Evolutionary conservation across 225 moss, liverwort and hornwort species (phyloP).

Genomic region (Physcomitrium patens): DNA sequence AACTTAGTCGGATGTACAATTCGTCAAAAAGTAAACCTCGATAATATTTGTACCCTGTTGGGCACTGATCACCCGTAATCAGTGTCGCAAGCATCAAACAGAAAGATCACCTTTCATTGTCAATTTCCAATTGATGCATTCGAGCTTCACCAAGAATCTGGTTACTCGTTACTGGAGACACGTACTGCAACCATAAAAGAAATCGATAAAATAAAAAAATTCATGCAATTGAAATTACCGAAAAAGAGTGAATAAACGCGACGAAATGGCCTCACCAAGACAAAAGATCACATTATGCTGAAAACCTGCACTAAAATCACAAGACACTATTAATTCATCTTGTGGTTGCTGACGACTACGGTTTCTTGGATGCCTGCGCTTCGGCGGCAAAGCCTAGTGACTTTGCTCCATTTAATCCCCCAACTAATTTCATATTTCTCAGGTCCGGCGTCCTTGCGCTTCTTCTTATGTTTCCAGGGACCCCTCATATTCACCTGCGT

Average conservation of each 20-base stretch:
- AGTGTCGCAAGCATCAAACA: neutral
- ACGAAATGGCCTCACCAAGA: neutral
- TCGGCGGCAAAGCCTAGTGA: constrained; percentile 61
- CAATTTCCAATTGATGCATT: constrained; percentile 87
- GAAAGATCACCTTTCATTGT: constrained; percentile 68
- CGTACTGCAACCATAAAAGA: constrained; percentile 58
- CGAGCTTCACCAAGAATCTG: constrained; percentile 88
- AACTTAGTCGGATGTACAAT: neutral
- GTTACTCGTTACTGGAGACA: constrained; percentile 77
- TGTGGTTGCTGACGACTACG: constrained; percentile 67
- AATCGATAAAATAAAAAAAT: neutral
- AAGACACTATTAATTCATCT: constrained; percentile 55
- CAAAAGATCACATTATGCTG: neutral
- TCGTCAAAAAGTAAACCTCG: neutral
- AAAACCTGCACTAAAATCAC: neutral
- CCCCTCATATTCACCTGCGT: constrained; percentile 57
- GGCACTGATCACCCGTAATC: neutral
- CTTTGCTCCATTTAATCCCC: constrained; percentile 76
- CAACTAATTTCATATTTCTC: constrained; percentile 73
- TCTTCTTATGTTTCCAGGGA: constrained; percentile 60
- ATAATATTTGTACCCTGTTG: neutral
- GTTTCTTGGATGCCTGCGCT: constrained; percentile 57
- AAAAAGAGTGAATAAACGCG: neutral
- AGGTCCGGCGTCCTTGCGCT: constrained; percentile 61
- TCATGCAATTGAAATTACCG: neutral